phyloP scores from a whole-genome alignment of 305 asterid species.

The Petunia hybrid region DNA sequence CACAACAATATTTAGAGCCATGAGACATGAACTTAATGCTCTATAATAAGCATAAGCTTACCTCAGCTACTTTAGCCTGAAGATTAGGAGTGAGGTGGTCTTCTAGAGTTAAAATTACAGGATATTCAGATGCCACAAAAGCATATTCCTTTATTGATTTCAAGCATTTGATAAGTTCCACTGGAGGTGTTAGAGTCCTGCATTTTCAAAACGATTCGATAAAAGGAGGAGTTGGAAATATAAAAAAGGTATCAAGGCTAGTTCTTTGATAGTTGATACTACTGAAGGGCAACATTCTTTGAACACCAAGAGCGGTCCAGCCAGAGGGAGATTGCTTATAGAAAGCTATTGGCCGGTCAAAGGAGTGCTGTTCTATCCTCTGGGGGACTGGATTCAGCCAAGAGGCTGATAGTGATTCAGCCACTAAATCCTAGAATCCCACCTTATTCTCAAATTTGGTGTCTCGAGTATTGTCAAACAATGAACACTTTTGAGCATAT shows the following conservation, averaged over 20 bases:
- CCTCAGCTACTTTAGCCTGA: constrained; percentile 86
- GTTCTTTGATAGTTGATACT: too few species aligned
- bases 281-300: too few species aligned
- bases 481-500: not conserved
- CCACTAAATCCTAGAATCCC: too few species aligned
- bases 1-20: not conserved
- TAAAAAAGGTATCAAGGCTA: not conserved
- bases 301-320: too few species aligned
- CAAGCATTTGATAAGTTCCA: constrained; percentile 70
- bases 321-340: too few species aligned
- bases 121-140: constrained; percentile 77
- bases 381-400: too few species aligned
- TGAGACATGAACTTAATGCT: not conserved
- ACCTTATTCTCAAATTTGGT: too few species aligned
- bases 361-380: too few species aligned
- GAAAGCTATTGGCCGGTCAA: too few species aligned
- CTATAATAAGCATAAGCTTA: constrained; percentile 24
- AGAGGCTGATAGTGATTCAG: too few species aligned
- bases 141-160: constrained; percentile 70
- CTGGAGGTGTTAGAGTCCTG: constrained; percentile 86
- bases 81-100: constrained; percentile 80
- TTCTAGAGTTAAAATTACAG: constrained; percentile 77
- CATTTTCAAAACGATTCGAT: not conserved
- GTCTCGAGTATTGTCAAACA: not conserved
- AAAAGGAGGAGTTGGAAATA: not conserved